Percentiles rank a stretch among this genome's conserved stretches.
Conservation (phyloP, 305 asterid genomes). For the Caryopteris hybrid region DNA sequence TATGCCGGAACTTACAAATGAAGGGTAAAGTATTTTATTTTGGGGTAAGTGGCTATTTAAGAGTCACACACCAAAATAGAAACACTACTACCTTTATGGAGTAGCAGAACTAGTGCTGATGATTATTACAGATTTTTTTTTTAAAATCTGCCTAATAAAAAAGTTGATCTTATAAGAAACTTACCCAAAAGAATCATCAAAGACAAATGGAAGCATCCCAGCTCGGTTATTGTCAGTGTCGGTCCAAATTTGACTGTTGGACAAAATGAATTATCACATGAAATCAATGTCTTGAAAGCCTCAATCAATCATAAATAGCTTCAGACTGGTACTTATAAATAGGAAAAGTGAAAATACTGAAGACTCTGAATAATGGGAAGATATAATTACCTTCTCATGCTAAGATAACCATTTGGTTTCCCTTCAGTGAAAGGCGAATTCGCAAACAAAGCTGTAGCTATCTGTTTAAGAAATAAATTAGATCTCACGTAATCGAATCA, state of each 20-base stretch:
- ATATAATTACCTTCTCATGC: conserved; percentile 82
- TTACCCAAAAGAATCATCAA: conserved; percentile 85
- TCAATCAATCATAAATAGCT: background rate
- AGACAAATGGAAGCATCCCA: conserved; percentile 96
- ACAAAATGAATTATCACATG: conserved; percentile 3
- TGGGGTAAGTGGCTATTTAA: background rate
- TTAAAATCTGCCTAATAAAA: background rate
- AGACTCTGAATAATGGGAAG: conserved; percentile 7
- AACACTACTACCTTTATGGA: background rate
- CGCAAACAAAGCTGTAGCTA: conserved; percentile 88
- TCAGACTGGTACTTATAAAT: background rate
- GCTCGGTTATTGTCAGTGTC: conserved; percentile 83
- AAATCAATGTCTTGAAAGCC: conserved; percentile 18
- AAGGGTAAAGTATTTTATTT: background rate
- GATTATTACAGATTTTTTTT: background rate
- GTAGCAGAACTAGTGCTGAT: background rate
- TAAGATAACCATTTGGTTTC: conserved; percentile 58
- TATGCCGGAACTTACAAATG: background rate
- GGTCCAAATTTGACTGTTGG: conserved; percentile 85
- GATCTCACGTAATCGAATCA: conserved; percentile 11
- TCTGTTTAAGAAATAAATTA: conserved; percentile 49
- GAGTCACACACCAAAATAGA: background rate
- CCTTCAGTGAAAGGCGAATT: conserved; percentile 80
- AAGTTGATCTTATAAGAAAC: conserved; percentile 10
- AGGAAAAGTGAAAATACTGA: background rate